phyloP scores from a whole-genome alignment of 1,139 yeast genomes.

The Protomyces inouyei region DNA sequence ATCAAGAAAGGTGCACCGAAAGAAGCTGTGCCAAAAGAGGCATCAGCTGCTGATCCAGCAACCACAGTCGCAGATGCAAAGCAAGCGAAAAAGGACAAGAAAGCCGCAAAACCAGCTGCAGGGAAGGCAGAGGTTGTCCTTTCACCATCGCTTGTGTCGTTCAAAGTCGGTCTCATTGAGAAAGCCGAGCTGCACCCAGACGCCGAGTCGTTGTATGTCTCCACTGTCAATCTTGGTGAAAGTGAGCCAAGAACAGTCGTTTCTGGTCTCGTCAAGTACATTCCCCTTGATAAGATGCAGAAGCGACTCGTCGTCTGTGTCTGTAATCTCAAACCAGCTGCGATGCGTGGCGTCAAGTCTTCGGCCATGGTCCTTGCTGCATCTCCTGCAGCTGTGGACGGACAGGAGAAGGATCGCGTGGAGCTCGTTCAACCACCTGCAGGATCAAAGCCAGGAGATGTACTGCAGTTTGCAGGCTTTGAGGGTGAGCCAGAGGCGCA shows the following conservation, averaged over 20 bases:
- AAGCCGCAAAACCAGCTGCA: constrained; percentile 8
- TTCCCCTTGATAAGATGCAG: constrained; percentile 78
- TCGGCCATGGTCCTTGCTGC: constrained; percentile 70
- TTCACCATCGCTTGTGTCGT: constrained; percentile 66
- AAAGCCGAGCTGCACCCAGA: constrained; percentile 97
- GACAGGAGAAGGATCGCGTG: constrained; percentile 50
- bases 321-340: constrained; percentile 75
- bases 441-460: constrained; percentile 94
- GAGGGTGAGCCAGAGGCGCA: constrained; percentile 83
- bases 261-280: constrained; percentile 80
- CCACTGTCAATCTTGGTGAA: constrained; percentile 95
- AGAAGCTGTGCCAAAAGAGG: constrained; percentile 21
- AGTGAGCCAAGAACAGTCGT: constrained; percentile 95
- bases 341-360: constrained; percentile 92
- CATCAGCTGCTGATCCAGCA: constrained; percentile 4
- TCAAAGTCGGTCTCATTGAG: constrained; percentile 94
- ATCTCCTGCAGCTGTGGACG: constrained; percentile 12
- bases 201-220: constrained; percentile 92
- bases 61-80: constrained; percentile 18
- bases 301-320: constrained; percentile 75
- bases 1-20: constrained; percentile 19
- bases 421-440: constrained; percentile 95
- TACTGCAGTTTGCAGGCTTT: constrained; percentile 86
- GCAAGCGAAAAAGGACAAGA: constrained; percentile 59
- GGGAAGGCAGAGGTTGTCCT: constrained; percentile 1